Conservation (phyloP, 1,284 basidiomycete species). For the Omphalotus olearius region DNA sequence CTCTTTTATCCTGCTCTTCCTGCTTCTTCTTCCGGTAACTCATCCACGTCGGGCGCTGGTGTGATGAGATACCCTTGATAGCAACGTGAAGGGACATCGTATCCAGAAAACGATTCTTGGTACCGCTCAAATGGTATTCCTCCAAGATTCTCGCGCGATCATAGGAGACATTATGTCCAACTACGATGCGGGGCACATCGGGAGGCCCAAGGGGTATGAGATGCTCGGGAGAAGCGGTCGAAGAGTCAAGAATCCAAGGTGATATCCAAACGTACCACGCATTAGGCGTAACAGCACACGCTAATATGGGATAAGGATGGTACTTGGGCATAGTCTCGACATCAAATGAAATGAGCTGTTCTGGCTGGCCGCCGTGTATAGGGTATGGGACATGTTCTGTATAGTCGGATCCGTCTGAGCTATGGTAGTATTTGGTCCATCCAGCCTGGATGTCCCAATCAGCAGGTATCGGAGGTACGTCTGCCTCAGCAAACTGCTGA, state of each 20-base stretch:
- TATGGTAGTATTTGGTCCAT: constrained; percentile 85
- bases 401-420: constrained; percentile 62
- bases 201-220: constrained; percentile 72
- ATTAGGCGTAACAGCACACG: constrained; percentile 78
- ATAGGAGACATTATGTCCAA: constrained; percentile 96
- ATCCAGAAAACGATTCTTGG: constrained; percentile 84
- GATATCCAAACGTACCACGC: constrained; percentile 98
- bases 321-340: constrained; percentile 90
- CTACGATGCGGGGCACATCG: constrained; percentile 57
- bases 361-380: constrained; percentile 54
- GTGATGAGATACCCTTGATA: constrained; percentile 91
- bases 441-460: constrained; percentile 76
- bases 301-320: constrained; percentile 84
- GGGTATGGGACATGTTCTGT: constrained; percentile 60
- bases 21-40: constrained; percentile 71
- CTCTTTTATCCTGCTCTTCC: constrained; percentile 43
- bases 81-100: constrained; percentile 96
- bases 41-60: constrained; percentile 93
- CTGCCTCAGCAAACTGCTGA: constrained; percentile 50
- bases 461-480: constrained; percentile 64
- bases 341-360: constrained; percentile 85
- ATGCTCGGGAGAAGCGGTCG: constrained; percentile 62
- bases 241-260: constrained; percentile 78
- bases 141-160: constrained; percentile 84
- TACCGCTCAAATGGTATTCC: constrained; percentile 76